Conservation (phyloP, 305 asterid species). For the Caryopteris hybrid region DNA sequence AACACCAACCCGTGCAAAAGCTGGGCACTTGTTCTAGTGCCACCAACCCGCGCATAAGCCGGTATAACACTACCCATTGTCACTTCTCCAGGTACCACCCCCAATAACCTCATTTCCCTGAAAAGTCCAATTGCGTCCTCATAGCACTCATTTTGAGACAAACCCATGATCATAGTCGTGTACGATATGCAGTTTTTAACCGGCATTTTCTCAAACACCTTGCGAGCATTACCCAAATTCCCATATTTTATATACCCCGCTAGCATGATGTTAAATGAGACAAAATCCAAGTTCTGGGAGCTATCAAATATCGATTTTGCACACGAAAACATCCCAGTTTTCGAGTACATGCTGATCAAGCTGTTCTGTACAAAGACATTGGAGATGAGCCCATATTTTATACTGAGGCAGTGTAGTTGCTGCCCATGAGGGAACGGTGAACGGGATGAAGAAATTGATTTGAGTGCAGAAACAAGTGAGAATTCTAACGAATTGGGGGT, state of each 20-base stretch:
- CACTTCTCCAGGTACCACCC: conserved; percentile 65
- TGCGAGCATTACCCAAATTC: conserved; percentile 43
- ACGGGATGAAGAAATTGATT: conserved; percentile 49
- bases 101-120: conserved; percentile 57
- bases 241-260: conserved; percentile 49
- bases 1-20: conserved; percentile 66
- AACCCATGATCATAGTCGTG: conserved; percentile 79
- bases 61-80: conserved; percentile 75
- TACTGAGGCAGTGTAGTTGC: conserved; percentile 50
- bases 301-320: conserved; percentile 56
- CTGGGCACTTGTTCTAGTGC: conserved; percentile 31
- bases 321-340: conserved; percentile 38
- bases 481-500: conserved; percentile 33
- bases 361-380: conserved; percentile 68
- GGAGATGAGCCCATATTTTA: conserved; percentile 57
- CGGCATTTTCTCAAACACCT: conserved; percentile 79
- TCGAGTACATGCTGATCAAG: conserved; percentile 76
- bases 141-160: conserved; percentile 50
- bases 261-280: conserved; percentile 74
- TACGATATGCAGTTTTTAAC: conserved; percentile 53
- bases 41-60: conserved; percentile 46
- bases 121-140: conserved; percentile 48
- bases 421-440: conserved; percentile 44
- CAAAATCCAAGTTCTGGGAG: conserved; percentile 40
- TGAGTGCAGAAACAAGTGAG: conserved; percentile 56